A percentile compares a stretch with the other conserved stretches of the same genome.
Evolutionary conservation across 495 filamentous ascomycete genomes (phyloP).

Genomic region (Xylaria bambusicola): DNA sequence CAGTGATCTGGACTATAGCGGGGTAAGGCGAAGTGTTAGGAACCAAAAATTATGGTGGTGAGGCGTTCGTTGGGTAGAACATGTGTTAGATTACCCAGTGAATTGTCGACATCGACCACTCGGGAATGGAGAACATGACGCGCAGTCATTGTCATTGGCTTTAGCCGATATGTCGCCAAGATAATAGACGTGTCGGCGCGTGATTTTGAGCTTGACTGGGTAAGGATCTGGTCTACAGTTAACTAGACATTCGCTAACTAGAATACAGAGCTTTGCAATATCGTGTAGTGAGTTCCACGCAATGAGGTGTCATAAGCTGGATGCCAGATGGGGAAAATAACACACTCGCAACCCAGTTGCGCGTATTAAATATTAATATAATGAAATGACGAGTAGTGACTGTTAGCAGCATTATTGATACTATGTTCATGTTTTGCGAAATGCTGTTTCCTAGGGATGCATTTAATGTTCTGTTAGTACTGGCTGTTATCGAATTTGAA

Average conservation of each 20-base stretch:
- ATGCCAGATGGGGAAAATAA: too few relatives aligned
- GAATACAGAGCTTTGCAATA: neutral
- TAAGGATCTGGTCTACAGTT: slow-evolving; percentile 13
- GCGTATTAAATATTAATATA: too few relatives aligned
- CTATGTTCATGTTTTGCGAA: too few relatives aligned
- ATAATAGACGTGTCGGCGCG: slow-evolving; percentile 39
- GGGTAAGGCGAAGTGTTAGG: too few relatives aligned
- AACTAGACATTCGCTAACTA: slow-evolving; percentile 3
- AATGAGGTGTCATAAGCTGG: too few relatives aligned
- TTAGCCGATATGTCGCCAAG: slow-evolving; percentile 41
- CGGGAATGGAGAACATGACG: neutral
- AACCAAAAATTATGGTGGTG: neutral
- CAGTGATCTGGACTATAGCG: neutral
- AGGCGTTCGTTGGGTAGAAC: neutral
- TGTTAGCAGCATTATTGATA: too few relatives aligned
- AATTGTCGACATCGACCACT: neutral
- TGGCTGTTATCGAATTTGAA: too few relatives aligned
- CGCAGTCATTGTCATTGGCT: slow-evolving; percentile 20
- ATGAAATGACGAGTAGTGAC: too few relatives aligned
- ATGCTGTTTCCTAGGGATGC: too few relatives aligned
- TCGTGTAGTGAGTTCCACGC: neutral
- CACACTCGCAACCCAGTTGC: too few relatives aligned
- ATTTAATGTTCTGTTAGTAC: too few relatives aligned
- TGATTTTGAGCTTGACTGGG: slow-evolving; percentile 26
- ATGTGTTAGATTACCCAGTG: neutral